Evolutionary conservation across 2,329 filamentous ascomycete genomes (phyloP).

Genomic region (Botrytis fragariae): DNA sequence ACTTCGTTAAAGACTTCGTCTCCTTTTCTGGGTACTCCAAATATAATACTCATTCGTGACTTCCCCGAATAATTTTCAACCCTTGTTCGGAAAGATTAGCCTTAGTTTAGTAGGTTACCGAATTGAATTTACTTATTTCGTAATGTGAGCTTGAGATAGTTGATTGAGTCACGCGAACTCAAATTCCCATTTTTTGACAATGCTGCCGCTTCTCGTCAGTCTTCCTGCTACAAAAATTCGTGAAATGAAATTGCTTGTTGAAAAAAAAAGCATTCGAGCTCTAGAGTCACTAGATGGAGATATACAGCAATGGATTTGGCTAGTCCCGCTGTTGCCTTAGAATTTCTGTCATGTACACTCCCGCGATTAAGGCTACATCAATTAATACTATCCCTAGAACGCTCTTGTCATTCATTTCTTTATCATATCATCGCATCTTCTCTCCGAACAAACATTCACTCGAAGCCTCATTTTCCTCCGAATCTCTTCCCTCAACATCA

Average conservation of each 20-base stretch:
- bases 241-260: fast-evolving
- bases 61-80: neutral
- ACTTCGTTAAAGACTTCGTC: neutral
- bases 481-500: neutral
- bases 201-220: neutral
- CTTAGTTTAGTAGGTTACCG: neutral
- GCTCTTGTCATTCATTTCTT: neutral
- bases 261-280: neutral
- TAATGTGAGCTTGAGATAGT: neutral
- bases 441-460: neutral
- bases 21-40: neutral
- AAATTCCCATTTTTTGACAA: neutral
- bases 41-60: neutral
- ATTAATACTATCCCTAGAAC: neutral
- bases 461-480: neutral
- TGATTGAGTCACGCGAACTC: neutral
- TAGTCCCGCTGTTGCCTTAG: neutral
- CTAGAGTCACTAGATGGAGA: neutral
- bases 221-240: neutral
- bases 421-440: neutral
- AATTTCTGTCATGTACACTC: neutral
- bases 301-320: fast-evolving
- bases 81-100: neutral
- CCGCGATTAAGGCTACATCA: neutral
- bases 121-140: neutral